Evolutionary conservation across 2,329 filamentous ascomycete genomes (phyloP).

Genomic region (Piedraia hortae): DNA sequence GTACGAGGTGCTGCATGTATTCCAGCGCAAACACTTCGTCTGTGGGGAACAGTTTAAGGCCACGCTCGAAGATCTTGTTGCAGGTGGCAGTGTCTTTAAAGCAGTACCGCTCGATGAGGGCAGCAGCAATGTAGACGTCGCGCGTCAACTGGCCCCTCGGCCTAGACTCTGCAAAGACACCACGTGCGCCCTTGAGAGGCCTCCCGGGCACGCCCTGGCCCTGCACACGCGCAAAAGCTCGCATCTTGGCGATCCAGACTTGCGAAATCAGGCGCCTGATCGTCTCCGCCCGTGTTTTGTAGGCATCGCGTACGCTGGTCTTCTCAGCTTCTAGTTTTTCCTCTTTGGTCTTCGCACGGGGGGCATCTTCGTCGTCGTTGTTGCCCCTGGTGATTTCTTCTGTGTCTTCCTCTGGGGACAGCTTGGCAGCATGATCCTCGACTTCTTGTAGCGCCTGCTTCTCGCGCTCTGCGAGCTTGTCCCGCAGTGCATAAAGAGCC

Average conservation of each 20-base stretch:
- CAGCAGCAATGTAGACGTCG: conserved; percentile 83
- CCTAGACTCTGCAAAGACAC: conserved; percentile 71
- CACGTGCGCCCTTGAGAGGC: conserved; percentile 42
- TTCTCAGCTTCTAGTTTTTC: conserved; percentile 27
- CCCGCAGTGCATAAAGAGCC: conserved; percentile 64
- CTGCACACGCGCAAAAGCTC: conserved; percentile 80
- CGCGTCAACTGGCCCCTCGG: conserved; percentile 69
- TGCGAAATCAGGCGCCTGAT: conserved; percentile 71
- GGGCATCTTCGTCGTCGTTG: conserved; percentile 22
- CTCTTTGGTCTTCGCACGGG: conserved; percentile 22
- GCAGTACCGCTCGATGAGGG: conserved; percentile 78
- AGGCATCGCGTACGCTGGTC: conserved; percentile 32
- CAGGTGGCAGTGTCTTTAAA: conserved; percentile 81
- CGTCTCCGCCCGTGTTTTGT: conserved; percentile 42
- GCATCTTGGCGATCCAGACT: conserved; percentile 82
- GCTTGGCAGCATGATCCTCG: conserved; percentile 24
- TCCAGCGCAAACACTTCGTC: conserved; percentile 85
- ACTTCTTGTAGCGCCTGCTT: conserved; percentile 29
- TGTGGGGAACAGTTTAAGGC: conserved; percentile 74
- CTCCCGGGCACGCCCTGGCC: conserved; percentile 37
- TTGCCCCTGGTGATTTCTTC: conserved; percentile 17
- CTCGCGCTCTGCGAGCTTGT: conserved; percentile 39
- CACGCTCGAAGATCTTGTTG: conserved; percentile 90
- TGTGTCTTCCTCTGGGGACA: conserved; percentile 12
- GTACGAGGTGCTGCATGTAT: conserved; percentile 87